Percentiles rank a stretch among this genome's conserved stretches.
These are phyloP conservation scores for Ophiostoma pallidulum DNA, from an alignment of 2,329 filamentous ascomycete species.

Conservation along the genomic window DNA sequence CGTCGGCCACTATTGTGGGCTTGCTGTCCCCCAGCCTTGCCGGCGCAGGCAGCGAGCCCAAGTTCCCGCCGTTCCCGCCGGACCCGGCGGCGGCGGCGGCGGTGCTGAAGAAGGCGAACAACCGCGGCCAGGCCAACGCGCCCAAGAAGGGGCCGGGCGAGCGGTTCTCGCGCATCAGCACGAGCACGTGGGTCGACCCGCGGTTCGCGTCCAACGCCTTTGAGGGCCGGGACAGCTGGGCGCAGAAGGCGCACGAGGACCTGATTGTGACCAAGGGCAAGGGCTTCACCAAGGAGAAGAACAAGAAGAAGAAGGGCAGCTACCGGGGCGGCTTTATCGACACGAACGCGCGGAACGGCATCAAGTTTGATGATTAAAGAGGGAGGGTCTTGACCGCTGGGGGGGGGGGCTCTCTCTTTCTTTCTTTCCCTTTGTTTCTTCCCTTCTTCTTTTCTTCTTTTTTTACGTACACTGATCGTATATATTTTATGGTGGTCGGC, in stretches of 20 bases:
- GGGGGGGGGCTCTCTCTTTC: background rate
- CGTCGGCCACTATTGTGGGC: slow-evolving; percentile 40
- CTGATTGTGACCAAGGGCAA: slow-evolving; percentile 88
- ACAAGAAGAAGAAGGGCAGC: slow-evolving; percentile 89
- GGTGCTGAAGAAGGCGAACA: slow-evolving; percentile 32
- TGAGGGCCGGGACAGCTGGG: slow-evolving; percentile 72
- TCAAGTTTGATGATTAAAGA: slow-evolving; percentile 68
- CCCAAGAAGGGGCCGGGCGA: slow-evolving; percentile 46
- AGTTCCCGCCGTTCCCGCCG: slow-evolving; percentile 43
- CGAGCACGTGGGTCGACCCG: slow-evolving; percentile 57
- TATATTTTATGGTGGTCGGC: background rate
- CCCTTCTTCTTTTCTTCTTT: background rate
- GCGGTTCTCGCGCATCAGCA: slow-evolving; percentile 70
- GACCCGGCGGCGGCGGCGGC: slow-evolving; percentile 34
- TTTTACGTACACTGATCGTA: too few relatives aligned
- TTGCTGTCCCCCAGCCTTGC: slow-evolving; percentile 40
- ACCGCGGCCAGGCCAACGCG: slow-evolving; percentile 35
- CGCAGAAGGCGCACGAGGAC: slow-evolving; percentile 78
- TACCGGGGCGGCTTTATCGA: slow-evolving; percentile 88
- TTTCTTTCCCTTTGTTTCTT: background rate
- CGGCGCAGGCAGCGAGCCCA: slow-evolving; percentile 21
- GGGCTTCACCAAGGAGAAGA: slow-evolving; percentile 99
- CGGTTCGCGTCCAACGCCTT: slow-evolving; percentile 72
- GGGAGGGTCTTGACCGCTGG: too few relatives aligned
- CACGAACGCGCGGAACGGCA: slow-evolving; percentile 67